Percentiles rank a stretch among this genome's conserved stretches.
Conservation (phyloP, 768 basidiomycete species). For the Mycena crocata region DNA sequence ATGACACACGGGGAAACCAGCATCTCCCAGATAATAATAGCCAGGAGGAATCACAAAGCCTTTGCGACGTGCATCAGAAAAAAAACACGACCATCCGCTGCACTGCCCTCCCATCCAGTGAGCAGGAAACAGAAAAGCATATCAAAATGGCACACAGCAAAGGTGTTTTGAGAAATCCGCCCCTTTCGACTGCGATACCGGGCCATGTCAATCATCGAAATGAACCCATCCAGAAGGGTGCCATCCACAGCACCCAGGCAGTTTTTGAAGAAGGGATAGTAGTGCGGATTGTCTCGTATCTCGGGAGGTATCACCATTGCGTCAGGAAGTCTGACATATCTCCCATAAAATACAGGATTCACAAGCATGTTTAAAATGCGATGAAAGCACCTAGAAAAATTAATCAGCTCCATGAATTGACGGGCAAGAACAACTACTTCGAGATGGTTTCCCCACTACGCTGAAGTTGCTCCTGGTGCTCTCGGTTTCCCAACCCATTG, state of each 20-base stretch:
- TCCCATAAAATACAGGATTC: conserved; percentile 22
- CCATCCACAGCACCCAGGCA: conserved; percentile 44
- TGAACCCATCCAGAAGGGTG: conserved; percentile 30
- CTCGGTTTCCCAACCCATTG: conserved; percentile 41
- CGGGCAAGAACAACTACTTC: conserved; percentile 33
- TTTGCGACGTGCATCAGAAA: conserved; percentile 34
- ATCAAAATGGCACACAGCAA: conserved; percentile 45
- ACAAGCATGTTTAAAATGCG: conserved; percentile 33
- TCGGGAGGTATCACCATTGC: conserved; percentile 25
- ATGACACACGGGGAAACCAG: conserved; percentile 40
- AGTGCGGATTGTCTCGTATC: conserved; percentile 35
- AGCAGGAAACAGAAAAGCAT: conserved; percentile 46
- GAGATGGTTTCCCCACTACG: conserved; percentile 51
- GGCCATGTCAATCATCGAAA: conserved; percentile 21
- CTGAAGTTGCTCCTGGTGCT: conserved; percentile 52
- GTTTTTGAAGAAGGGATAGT: conserved; percentile 43
- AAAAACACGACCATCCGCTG: conserved; percentile 45
- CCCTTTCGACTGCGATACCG: conserved; percentile 36
- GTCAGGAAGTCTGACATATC: conserved; percentile 32
- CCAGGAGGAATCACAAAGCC: conserved; percentile 36
- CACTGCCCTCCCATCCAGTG: conserved; percentile 50
- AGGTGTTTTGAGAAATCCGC: conserved; percentile 44
- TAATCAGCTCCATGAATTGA: background rate
- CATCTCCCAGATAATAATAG: conserved; percentile 38
- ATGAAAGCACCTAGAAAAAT: conserved; percentile 34